Conservation (phyloP, 2,329 filamentous ascomycete genomes). For the Sarocladium oryzae region DNA sequence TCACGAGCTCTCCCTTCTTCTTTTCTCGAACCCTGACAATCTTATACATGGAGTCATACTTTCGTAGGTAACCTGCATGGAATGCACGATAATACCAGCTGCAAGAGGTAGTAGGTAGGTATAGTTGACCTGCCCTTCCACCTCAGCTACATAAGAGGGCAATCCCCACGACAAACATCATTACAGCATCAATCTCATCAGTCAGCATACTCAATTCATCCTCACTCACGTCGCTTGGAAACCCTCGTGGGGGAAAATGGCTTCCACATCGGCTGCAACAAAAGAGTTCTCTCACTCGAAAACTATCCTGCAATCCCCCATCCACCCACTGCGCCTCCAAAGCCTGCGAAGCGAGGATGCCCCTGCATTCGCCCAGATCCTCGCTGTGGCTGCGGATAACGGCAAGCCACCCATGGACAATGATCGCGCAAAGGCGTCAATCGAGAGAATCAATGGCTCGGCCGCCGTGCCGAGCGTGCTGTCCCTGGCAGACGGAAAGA, state of each 20-base stretch:
- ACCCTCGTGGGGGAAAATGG: neutral
- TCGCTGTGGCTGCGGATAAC: neutral
- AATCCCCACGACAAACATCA: no score
- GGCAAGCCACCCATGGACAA: neutral
- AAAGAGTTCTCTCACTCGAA: neutral
- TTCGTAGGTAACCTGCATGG: no score
- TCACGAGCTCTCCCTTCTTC: no score
- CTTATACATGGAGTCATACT: no score
- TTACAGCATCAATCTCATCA: no score
- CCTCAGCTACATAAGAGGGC: no score
- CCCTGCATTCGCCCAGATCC: slow-evolving; percentile 6
- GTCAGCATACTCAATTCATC: no score
- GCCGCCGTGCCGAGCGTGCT: neutral
- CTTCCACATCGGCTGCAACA: neutral
- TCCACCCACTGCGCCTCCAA: neutral
- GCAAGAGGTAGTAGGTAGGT: no score
- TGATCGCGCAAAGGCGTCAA: neutral
- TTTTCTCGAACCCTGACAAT: no score
- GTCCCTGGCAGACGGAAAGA: neutral
- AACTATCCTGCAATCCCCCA: neutral
- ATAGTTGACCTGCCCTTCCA: no score
- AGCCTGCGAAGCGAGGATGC: neutral
- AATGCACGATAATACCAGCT: no score
- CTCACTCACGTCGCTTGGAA: neutral
- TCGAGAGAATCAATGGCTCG: neutral